These are phyloP conservation scores for Cyberlindnera mississippiensis DNA, from an alignment of 805 yeast genomes.

Conservation along the genomic window DNA sequence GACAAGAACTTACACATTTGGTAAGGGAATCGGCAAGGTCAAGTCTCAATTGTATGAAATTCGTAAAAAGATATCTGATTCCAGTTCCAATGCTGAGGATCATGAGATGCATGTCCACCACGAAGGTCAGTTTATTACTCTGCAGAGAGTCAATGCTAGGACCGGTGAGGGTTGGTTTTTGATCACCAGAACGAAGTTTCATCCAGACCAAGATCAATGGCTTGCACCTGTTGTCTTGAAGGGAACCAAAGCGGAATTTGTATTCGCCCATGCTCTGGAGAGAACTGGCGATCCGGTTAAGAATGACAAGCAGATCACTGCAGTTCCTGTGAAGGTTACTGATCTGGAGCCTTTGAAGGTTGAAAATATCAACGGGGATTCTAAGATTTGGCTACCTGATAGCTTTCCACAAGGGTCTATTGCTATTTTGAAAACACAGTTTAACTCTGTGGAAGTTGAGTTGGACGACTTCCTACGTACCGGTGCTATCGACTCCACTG, in stretches of 20 bases:
- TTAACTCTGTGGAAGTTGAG: slow-evolving; percentile 58
- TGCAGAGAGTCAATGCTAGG: slow-evolving; percentile 78
- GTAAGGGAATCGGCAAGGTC: slow-evolving; percentile 69
- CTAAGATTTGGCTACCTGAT: slow-evolving; percentile 56
- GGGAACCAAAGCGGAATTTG: slow-evolving; percentile 56
- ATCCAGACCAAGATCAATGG: slow-evolving; percentile 40
- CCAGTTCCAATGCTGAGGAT: slow-evolving; percentile 44
- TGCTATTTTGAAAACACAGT: slow-evolving; percentile 71
- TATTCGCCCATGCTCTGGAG: slow-evolving; percentile 54
- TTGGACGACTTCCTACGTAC: slow-evolving; percentile 64
- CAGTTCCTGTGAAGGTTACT: slow-evolving; percentile 62
- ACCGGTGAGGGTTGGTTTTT: slow-evolving; percentile 88
- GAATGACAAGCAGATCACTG: slow-evolving; percentile 43
- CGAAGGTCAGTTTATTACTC: slow-evolving; percentile 87
- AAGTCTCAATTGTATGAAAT: slow-evolving; percentile 57
- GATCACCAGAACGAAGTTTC: slow-evolving; percentile 81
- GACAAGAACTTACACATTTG: slow-evolving; percentile 52
- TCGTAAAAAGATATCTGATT: slow-evolving; percentile 52
- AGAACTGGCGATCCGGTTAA: slow-evolving; percentile 45
- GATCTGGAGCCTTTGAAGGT: slow-evolving; percentile 49
- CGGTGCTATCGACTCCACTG: slow-evolving; percentile 76
- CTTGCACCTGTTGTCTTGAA: slow-evolving; percentile 54
- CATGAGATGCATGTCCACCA: slow-evolving; percentile 94
- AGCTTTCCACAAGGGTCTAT: slow-evolving; percentile 88
- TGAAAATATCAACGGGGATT: slow-evolving; percentile 39